Base-by-base conservation (phyloP, 352 stramenopile species). In the Phytophthora aleatoria region DNA sequence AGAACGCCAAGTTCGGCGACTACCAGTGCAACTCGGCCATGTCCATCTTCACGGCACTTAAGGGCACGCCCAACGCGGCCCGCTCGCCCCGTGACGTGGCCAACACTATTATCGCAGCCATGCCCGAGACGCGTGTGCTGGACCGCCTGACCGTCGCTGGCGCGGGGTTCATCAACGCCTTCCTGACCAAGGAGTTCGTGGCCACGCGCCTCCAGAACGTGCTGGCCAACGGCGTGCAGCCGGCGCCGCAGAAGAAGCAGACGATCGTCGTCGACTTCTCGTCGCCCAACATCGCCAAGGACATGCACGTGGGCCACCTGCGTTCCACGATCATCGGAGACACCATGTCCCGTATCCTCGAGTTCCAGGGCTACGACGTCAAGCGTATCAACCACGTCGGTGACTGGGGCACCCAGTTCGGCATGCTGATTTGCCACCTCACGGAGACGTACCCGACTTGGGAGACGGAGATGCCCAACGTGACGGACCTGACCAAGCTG, bases 371-470 rank as follows among this genome's bases (percentile, higher is more conserved):
- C 67, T 79, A 93, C 71, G 70, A 93, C 31, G 87, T 95, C n/a
- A 62, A 76, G 52, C 85, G 87, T 28, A 87, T 94, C 33, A 95
- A 93, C 74, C 87, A 95, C 81, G 79, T 94, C 13, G 87, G 87
- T 13, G 87, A 95, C 70, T 93, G 85, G 87, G 87, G 87, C 38
- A 94, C 87, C 12, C 98, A 99, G 77, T 99, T 99, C 69, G 98
- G 98, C 43, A 99, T 99, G 98, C 87, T 99, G 11, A 99, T 99
- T 77, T 96, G 98, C 71, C 98, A 99, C 77, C 84, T 99, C 48
- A 98, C 97, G 55, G 97, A 99, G 69, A 96, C 96, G 64, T 99
- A 98, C 79, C 97, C 57, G 72, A 97, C 77, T 80, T 98, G 81
- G 87, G 82, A 97, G 68, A 69, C 83, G 45, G 69, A 95, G 90